Base-by-base conservation (phyloP, 2,329 filamentous ascomycete genomes). In the Paradendryphiella salina region DNA sequence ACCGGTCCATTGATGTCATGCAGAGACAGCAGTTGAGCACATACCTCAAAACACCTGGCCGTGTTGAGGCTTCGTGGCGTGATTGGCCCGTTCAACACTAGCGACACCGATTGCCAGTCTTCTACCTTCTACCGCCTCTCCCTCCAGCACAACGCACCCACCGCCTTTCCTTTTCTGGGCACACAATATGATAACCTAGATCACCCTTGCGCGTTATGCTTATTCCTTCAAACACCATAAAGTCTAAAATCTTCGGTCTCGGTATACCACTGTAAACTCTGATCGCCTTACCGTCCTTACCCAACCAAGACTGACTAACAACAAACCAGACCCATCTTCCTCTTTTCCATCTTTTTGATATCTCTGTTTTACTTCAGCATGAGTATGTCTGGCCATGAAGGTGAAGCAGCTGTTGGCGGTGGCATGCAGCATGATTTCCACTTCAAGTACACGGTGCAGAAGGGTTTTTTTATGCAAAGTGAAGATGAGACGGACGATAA, bases 381-480 rank as follows among this genome's bases (percentile, higher is more conserved):
- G 42, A 41, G 50, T 17, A 33, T 40, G 9, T 35, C 32, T 6
- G 21, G 34, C 10, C 9, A 32, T 1, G 20, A 34, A 2, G 26
- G 43, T 11, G 21, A 38, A 1, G 21, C 42, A 1, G 47, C 51
- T 3, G 46, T 50, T 2, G 46, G 52, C 28, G 36, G 31, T 4
- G 40, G 41, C 3, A 41, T 45, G 21, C 47, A 50, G 5, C 45
- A 28, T 15, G 47, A 57, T 14, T 66, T 59, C 18, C 77, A 81
- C 52, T 81, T 84, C 63, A 78, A 81, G 43, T 87, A 85, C 64
- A 80, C 79, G 0, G 80, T 83, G 0, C 76, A 86, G 0, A 75
- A 76, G 5, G 85, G 84, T 0, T 84, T 82, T 66, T 88, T 88
- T 57, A 68, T 83, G 37, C 85, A 88, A 61, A 84, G 86, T 59